phyloP scores from a whole-genome alignment of 345 rosid genomes.

The Eucalyptus polyanthemos region DNA sequence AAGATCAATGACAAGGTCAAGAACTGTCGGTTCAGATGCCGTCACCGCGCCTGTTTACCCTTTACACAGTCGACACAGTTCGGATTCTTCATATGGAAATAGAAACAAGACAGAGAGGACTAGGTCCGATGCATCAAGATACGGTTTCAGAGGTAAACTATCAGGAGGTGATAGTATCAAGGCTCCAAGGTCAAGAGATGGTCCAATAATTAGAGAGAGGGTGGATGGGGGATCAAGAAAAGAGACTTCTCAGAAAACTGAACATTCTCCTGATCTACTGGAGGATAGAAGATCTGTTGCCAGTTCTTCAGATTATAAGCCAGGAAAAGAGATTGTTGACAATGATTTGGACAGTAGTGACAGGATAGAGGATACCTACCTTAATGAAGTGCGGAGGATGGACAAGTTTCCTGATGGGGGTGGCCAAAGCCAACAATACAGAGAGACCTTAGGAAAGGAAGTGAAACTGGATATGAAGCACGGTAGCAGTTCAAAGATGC shows the following conservation, averaged over 20 bases:
- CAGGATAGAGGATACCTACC: constrained; percentile 13
- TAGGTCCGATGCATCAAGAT: constrained; percentile 19
- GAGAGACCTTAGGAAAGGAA: constrained; percentile 1
- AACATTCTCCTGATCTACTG: background rate
- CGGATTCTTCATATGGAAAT: constrained; percentile 7
- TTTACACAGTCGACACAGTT: background rate
- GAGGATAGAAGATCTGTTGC: background rate
- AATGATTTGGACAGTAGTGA: constrained; percentile 11
- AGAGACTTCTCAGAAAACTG: background rate
- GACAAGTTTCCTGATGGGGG: background rate
- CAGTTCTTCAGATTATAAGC: background rate
- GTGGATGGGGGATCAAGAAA: background rate
- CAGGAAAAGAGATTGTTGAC: constrained; percentile 26
- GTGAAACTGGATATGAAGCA: background rate
- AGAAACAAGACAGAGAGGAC: constrained; percentile 20
- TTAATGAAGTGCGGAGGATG: constrained; percentile 3
- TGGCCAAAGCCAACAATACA: background rate
- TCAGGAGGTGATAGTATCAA: constrained; percentile 2
- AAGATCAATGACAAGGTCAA: constrained; percentile 12
- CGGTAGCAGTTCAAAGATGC: background rate
- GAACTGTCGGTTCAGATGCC: constrained; percentile 16
- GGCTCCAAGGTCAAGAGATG: constrained; percentile 9
- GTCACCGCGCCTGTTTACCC: background rate
- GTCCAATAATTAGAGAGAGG: constrained; percentile 13
- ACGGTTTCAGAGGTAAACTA: constrained; percentile 5